These are phyloP conservation scores for Pythium vanterpoolii DNA, from an alignment of 352 stramenopile species.

Conservation along the genomic window DNA sequence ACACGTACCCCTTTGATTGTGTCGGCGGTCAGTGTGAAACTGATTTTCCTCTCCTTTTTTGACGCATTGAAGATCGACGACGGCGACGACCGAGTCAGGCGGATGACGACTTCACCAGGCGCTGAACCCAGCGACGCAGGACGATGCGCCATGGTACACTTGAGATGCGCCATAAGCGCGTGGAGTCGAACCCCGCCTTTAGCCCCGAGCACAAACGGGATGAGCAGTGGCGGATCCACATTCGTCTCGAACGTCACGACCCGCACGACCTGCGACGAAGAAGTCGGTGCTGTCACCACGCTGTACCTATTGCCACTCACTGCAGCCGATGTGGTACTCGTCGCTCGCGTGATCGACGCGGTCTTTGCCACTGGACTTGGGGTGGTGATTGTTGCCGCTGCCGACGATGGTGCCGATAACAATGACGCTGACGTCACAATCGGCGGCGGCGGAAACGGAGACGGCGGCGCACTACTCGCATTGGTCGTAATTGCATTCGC, in stretches of 20 bases:
- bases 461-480: background rate
- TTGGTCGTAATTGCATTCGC: background rate
- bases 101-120: constrained; percentile 1
- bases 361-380: constrained; percentile 1
- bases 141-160: constrained; percentile 50
- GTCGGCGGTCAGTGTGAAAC: constrained; percentile 53
- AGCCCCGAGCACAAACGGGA: constrained; percentile 46
- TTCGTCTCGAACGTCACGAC: constrained; percentile 43
- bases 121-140: constrained; percentile 1
- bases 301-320: background rate
- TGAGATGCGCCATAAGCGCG: constrained; percentile 49
- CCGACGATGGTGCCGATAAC: background rate
- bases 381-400: background rate
- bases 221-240: constrained; percentile 35
- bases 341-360: background rate
- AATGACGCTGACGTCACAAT: constrained; percentile 10
- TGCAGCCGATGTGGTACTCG: background rate
- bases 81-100: background rate
- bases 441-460: constrained; percentile 13
- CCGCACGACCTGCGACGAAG: constrained; percentile 7
- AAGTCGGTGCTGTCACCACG: background rate
- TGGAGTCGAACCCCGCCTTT: constrained; percentile 46
- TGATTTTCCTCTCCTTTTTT: constrained; percentile 29
- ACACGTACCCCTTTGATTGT: constrained; percentile 40
- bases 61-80: background rate